Conservation (phyloP, 495 filamentous ascomycete genomes). For the Stereocaulon alpinum region DNA sequence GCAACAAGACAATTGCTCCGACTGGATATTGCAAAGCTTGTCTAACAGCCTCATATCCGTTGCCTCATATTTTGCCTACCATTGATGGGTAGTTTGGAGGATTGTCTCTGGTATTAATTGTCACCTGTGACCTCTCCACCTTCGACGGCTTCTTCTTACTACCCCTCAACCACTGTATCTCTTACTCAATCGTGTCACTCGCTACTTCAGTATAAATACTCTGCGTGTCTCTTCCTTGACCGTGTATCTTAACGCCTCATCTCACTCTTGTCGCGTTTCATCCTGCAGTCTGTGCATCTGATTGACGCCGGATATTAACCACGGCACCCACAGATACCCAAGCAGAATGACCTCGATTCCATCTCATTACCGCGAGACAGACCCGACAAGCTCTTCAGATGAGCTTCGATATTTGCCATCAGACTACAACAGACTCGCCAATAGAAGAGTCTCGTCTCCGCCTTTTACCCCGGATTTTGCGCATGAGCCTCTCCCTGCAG, state of each 20-base stretch:
- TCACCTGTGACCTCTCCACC: slow-evolving; percentile 5
- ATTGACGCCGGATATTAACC: slow-evolving; percentile 5
- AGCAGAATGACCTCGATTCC: slow-evolving; percentile 15
- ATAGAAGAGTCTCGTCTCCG: slow-evolving; percentile 16
- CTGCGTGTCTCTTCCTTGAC: neutral
- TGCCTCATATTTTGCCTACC: slow-evolving; percentile 4
- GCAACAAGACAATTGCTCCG: neutral
- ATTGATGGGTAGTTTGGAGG: neutral
- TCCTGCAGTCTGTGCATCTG: neutral
- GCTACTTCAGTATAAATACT: neutral
- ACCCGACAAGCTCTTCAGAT: slow-evolving; percentile 13
- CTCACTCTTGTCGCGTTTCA: slow-evolving; percentile 5
- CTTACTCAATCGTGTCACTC: neutral
- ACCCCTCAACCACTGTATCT: slow-evolving; percentile 6
- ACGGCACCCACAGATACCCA: slow-evolving; percentile 3
- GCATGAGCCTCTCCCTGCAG: slow-evolving; percentile 20
- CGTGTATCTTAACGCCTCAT: neutral
- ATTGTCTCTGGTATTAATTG: neutral
- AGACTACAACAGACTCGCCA: slow-evolving; percentile 24
- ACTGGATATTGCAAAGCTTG: slow-evolving; percentile 13
- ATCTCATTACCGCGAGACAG: slow-evolving; percentile 18
- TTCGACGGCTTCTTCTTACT: neutral
- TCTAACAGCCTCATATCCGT: neutral
- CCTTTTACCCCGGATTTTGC: slow-evolving; percentile 22
- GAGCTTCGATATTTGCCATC: slow-evolving; percentile 20